Conservation (phyloP, 2,329 filamentous ascomycete species). For the Dactylellina sp. region DNA sequence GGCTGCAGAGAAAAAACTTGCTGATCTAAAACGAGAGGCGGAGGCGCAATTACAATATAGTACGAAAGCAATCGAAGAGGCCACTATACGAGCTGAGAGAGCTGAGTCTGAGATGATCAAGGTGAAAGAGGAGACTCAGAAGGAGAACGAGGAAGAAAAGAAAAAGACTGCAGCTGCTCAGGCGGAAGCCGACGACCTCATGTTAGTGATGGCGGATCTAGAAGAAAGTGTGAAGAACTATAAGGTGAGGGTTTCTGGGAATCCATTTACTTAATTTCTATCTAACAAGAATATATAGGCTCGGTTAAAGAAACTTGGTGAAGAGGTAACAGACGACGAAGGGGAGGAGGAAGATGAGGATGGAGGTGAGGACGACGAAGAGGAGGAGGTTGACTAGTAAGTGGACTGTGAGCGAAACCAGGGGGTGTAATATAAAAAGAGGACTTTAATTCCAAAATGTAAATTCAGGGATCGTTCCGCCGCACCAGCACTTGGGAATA, state of each 20-base stretch:
- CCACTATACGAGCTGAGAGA: slow-evolving; percentile 62
- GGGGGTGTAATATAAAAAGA: not conserved
- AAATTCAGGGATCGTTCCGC: too few relatives aligned
- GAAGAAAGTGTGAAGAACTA: slow-evolving; percentile 81
- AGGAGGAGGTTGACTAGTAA: not conserved
- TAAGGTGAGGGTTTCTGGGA: slow-evolving; percentile 70
- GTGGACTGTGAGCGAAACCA: not conserved
- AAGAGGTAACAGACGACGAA: slow-evolving; percentile 80
- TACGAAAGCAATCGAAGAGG: slow-evolving; percentile 63
- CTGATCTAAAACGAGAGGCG: slow-evolving; percentile 63
- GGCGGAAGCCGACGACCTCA: slow-evolving; percentile 80
- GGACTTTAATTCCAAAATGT: not conserved
- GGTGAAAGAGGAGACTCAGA: slow-evolving; percentile 62
- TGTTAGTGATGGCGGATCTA: slow-evolving; percentile 83
- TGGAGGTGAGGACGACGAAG: slow-evolving; percentile 61
- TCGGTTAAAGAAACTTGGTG: slow-evolving; percentile 75
- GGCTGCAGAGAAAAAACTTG: slow-evolving; percentile 63
- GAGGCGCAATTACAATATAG: slow-evolving; percentile 65
- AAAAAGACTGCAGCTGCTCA: slow-evolving; percentile 74
- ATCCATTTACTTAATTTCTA: slow-evolving; percentile 3
- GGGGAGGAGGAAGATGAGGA: slow-evolving; percentile 72
- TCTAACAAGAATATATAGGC: slow-evolving; percentile 63
- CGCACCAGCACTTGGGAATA: too few relatives aligned
- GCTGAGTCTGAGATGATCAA: slow-evolving; percentile 61
- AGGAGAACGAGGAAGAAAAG: slow-evolving; percentile 67